A percentile compares a stretch with the other conserved stretches of the same genome.
Evolutionary conservation across 2,329 filamentous ascomycete genomes (phyloP).

Genomic region (Aschersonia sp.): DNA sequence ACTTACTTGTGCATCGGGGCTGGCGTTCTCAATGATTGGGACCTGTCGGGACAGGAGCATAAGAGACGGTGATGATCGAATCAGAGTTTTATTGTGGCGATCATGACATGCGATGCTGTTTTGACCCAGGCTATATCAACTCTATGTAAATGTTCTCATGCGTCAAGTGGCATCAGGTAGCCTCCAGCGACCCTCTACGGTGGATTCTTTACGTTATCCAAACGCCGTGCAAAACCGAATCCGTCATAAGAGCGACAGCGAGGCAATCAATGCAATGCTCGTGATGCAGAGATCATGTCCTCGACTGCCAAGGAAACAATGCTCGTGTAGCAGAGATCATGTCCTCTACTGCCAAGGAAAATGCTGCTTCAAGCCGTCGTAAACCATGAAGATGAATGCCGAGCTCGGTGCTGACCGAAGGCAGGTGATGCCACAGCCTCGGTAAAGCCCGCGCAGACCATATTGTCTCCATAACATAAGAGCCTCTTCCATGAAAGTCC

Average conservation of each 20-base stretch:
- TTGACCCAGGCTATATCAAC: neutral
- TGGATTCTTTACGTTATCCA: neutral
- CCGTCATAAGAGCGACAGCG: too few species aligned
- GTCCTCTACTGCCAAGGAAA: constrained; percentile 33
- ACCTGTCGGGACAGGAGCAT: constrained; percentile 25
- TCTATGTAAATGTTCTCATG: neutral
- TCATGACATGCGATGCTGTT: neutral
- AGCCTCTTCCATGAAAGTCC: constrained; percentile 61
- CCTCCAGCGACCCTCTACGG: neutral
- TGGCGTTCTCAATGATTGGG: constrained; percentile 56
- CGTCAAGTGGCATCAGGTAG: too few species aligned
- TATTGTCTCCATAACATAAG: constrained; percentile 66
- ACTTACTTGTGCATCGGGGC: constrained; percentile 66
- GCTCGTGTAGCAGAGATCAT: neutral
- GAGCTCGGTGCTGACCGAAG: constrained; percentile 80
- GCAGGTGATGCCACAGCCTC: constrained; percentile 90
- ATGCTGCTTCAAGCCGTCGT: constrained; percentile 66
- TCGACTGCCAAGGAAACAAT: constrained; percentile 17
- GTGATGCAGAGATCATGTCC: neutral
- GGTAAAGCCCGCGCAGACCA: constrained; percentile 74
- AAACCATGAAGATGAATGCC: constrained; percentile 96
- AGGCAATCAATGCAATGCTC: neutral
- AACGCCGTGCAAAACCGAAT: constrained; percentile 3
- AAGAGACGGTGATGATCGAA: constrained; percentile 5
- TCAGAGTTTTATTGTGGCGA: neutral